Evolutionary conservation across 805 yeast genomes (phyloP).

Genomic region (Ogataea nakhonphanomensis): DNA sequence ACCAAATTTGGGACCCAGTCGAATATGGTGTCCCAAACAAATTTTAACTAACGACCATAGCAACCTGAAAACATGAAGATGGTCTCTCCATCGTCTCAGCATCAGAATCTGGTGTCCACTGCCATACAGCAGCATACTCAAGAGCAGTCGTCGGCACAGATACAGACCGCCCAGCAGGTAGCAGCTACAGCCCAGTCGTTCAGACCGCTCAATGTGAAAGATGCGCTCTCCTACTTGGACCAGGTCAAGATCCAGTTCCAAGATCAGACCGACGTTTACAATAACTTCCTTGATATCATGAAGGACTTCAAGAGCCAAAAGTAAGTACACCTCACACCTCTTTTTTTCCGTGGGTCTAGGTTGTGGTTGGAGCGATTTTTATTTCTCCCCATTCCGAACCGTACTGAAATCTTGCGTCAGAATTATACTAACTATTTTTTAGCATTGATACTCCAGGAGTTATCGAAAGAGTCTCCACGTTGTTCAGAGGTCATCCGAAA

Average conservation of each 20-base stretch:
- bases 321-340: slow-evolving; percentile 35
- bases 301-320: slow-evolving; percentile 96
- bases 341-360: slow-evolving; percentile 2
- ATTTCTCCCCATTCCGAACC: slow-evolving; percentile 5
- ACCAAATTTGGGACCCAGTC: slow-evolving; percentile 14
- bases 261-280: slow-evolving; percentile 92
- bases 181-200: slow-evolving; percentile 37
- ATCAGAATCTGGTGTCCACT: slow-evolving; percentile 12
- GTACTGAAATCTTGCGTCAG: slow-evolving; percentile 3
- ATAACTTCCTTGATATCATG: slow-evolving; percentile 95
- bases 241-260: slow-evolving; percentile 92
- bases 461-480: slow-evolving; percentile 86
- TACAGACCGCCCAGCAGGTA: slow-evolving; percentile 27
- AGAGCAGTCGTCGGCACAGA: slow-evolving; percentile 9
- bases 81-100: slow-evolving; percentile 20
- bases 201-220: slow-evolving; percentile 90
- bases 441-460: slow-evolving; percentile 97
- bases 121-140: slow-evolving; percentile 27
- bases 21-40: too few relatives aligned
- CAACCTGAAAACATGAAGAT: slow-evolving; percentile 29
- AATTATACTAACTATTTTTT: slow-evolving; percentile 21
- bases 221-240: slow-evolving; percentile 91
- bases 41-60: slow-evolving; percentile 12
- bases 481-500: slow-evolving; percentile 90
- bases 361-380: slow-evolving; percentile 1